Percentiles rank a stretch among this genome's conserved stretches.
Conservation (phyloP, 805 yeast genomes). For the Saccharomycopsis fodiens region DNA sequence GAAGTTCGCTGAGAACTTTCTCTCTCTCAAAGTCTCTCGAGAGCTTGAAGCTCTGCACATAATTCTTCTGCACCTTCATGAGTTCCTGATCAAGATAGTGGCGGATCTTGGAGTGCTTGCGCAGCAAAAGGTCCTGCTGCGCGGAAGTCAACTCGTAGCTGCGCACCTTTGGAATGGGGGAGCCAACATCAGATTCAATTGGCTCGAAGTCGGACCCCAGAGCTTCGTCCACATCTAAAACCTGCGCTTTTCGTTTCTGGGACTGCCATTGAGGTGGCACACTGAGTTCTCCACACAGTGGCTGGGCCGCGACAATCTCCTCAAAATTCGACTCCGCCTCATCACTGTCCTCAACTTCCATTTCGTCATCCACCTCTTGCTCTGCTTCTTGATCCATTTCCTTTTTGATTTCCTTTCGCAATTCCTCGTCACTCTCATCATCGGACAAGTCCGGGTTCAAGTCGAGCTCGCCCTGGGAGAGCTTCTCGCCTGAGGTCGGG, state of each 20-base stretch:
- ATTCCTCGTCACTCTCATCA: slow-evolving; percentile 10
- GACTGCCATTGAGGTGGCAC: too few relatives aligned
- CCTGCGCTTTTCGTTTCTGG: not conserved
- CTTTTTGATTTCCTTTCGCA: not conserved
- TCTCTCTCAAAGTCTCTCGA: not conserved
- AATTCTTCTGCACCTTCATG: slow-evolving; percentile 47
- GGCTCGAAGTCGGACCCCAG: slow-evolving; percentile 1
- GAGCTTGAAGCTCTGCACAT: slow-evolving; percentile 32
- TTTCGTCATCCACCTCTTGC: not conserved
- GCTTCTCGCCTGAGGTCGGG: slow-evolving; percentile 4
- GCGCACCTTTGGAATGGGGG: not conserved
- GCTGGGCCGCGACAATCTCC: not conserved
- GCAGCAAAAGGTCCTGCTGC: not conserved
- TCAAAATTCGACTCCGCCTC: slow-evolving; percentile 2
- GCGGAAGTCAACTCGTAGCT: not conserved
- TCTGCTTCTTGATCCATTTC: not conserved
- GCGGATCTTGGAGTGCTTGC: slow-evolving; percentile 28
- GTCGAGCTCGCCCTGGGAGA: slow-evolving; percentile 12
- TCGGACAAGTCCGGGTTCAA: slow-evolving; percentile 19
- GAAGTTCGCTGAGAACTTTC: slow-evolving; percentile 25
- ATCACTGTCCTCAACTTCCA: slow-evolving; percentile 1
- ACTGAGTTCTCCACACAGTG: not conserved
- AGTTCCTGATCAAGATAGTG: slow-evolving; percentile 48
- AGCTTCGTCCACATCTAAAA: not conserved
- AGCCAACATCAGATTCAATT: not conserved